Evolutionary conservation across 176 grass and related monocot genomes (phyloP).

Genomic region (Sorghum bicolor): Sorghum_bicolor_NCBIv3 NC_012875.2:49077501-49078000

Average conservation of each 20-base stretch:
- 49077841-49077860: slow-evolving; percentile 9
- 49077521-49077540: slow-evolving; percentile 28
- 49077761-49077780: slow-evolving; percentile 25
- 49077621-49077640: slow-evolving; percentile 30
- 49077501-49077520: slow-evolving; percentile 31
- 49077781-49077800: slow-evolving; percentile 15
- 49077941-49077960: not conserved
- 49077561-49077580: slow-evolving; percentile 39
- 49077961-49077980: slow-evolving; percentile 31
- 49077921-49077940: slow-evolving; percentile 23
- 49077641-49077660: slow-evolving; percentile 29
- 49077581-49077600: slow-evolving; percentile 38
- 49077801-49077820: slow-evolving; percentile 14
- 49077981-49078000: slow-evolving; percentile 25
- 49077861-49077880: slow-evolving; percentile 1
- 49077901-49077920: slow-evolving; percentile 19
- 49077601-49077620: not conserved
- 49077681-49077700: slow-evolving; percentile 27
- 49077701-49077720: slow-evolving; percentile 25
- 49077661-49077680: slow-evolving; percentile 1
- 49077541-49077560: slow-evolving; percentile 19
- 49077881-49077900: slow-evolving; percentile 9
- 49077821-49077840: slow-evolving; percentile 21
- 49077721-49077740: slow-evolving; percentile 38
- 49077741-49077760: slow-evolving; percentile 40